Conservation (phyloP, 2,329 filamentous ascomycete genomes). For the Trichoderma gracile region DNA sequence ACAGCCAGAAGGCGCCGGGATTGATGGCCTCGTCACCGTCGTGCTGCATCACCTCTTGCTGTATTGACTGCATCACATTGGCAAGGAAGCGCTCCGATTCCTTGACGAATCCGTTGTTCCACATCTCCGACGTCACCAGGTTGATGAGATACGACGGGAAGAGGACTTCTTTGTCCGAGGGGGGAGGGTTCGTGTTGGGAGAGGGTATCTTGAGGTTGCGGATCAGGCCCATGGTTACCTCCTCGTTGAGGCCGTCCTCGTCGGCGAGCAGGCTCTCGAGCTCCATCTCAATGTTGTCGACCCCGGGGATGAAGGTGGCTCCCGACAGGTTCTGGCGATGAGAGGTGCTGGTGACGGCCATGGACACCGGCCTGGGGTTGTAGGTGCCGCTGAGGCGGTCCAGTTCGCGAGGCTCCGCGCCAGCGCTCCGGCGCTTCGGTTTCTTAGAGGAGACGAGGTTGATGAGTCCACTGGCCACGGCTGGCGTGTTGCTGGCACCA, state of each 20-base stretch:
- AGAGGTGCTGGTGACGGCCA: conserved; percentile 74
- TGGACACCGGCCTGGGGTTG: conserved; percentile 93
- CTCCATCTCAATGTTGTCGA: conserved; percentile 93
- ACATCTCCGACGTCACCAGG: conserved; percentile 98
- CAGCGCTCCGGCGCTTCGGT: conserved; percentile 89
- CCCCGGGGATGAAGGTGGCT: conserved; percentile 74
- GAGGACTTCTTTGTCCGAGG: conserved; percentile 96
- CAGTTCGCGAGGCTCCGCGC: conserved; percentile 77
- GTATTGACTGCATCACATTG: conserved; percentile 99
- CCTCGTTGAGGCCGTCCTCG: conserved; percentile 93
- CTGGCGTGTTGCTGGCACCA: conserved; percentile 45
- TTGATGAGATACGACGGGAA: conserved; percentile 99
- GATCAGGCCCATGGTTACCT: conserved; percentile 94
- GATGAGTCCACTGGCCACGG: conserved; percentile 75
- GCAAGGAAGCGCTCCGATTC: conserved; percentile 98
- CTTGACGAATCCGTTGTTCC: conserved; percentile 99
- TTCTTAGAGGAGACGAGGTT: conserved; percentile 97
- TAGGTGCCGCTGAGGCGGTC: conserved; percentile 91
- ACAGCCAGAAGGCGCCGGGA: conserved; percentile 96
- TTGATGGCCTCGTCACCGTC: conserved; percentile 97
- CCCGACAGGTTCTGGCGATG: conserved; percentile 72
- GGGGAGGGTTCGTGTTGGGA: conserved; percentile 81
- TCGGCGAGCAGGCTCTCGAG: conserved; percentile 91
- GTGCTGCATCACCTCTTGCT: conserved; percentile 99
- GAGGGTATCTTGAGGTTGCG: conserved; percentile 94